phyloP scores from a whole-genome alignment of 2,329 filamentous ascomycete species.

The Aureobasidium uvarum region DNA sequence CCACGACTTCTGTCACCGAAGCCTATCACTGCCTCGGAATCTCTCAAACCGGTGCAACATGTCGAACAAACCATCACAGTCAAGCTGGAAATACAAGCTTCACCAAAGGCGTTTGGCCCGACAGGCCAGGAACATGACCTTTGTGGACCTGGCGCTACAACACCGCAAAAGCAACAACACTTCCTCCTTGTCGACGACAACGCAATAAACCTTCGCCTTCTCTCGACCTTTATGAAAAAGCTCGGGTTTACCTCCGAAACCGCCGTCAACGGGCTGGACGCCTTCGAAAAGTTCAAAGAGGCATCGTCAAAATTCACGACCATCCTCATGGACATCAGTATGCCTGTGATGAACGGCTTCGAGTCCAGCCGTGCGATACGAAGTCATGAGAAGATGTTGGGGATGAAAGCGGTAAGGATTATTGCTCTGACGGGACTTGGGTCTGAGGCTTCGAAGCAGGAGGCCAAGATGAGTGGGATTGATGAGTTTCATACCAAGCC shows the following conservation, averaged over 20 bases:
- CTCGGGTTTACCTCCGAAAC: not conserved
- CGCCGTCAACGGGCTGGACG: slow-evolving; percentile 14
- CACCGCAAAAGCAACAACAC: not conserved
- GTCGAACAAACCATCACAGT: not conserved
- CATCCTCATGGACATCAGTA: slow-evolving; percentile 29
- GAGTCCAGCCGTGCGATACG: slow-evolving; percentile 38
- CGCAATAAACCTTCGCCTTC: slow-evolving; percentile 13
- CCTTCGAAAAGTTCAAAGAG: not conserved
- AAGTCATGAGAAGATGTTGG: slow-evolving; percentile 32
- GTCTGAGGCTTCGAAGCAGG: slow-evolving; percentile 29
- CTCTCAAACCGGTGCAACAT: not conserved
- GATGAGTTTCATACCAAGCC: slow-evolving; percentile 38
- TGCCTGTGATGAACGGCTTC: slow-evolving; percentile 32
- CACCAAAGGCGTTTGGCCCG: not conserved
- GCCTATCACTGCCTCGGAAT: no score
- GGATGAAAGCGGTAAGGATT: slow-evolving; percentile 28
- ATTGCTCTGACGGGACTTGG: slow-evolving; percentile 33
- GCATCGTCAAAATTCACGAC: slow-evolving; percentile 9
- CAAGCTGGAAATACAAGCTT: no score
- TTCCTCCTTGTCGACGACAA: slow-evolving; percentile 26
- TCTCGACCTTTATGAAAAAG: slow-evolving; percentile 13
- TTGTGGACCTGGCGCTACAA: no score
- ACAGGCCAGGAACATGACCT: not conserved
- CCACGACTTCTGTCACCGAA: not conserved
- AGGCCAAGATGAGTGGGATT: slow-evolving; percentile 36